Base-by-base conservation (phyloP, 495 filamentous ascomycete genomes). In the Penicillium pulvis region DNA sequence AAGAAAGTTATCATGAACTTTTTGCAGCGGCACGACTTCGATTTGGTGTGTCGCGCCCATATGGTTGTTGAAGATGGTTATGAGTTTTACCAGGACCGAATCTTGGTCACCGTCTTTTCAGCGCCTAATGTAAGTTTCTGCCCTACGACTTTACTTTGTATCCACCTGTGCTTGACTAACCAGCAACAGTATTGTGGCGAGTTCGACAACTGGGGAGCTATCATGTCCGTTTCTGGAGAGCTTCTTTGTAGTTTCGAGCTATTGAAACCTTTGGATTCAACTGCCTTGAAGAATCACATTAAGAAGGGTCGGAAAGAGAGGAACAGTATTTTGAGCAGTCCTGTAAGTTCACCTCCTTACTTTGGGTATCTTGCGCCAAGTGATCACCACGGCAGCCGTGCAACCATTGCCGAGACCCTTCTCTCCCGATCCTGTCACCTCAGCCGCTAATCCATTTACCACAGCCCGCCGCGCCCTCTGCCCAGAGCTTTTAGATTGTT, bases 61-160 rank as follows among this genome's bases (percentile, higher is more conserved):
- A 99, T 99, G 94, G 94, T 99, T 50, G 94, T 99, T 17, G 94
- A 99, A 70, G 94, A 99, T 75, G 94, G 94, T 14, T 99, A 99
- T 76, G 94, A 99, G 65, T 99, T 99, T 73, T 99, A 97, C 69
- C 94, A 90, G 51, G 94, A 99, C 65, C 85, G 94, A 43, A 89
- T 97, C 55, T 75, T 99, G 28, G 94, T 99, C 51, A 99, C 94
- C 1, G 94, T 99, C 10, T 99, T 98, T 68, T 97, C 92, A 53
- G 94, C 94, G 26, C 94, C 94, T 23, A 99, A 98, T 66, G 92
- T 96, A 81, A 84, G 91, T 83, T 44, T 49, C 19, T 33, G 30
- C 35, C 48, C 45, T 24, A 53, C 56, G 4, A 1, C 19, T 10
- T 31, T 42, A 4, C 39, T 53, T 51, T 41, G 41, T 53, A 5